phyloP scores from a whole-genome alignment of 2,329 filamentous ascomycete species.

The Talaromyces funiculosus region DNA sequence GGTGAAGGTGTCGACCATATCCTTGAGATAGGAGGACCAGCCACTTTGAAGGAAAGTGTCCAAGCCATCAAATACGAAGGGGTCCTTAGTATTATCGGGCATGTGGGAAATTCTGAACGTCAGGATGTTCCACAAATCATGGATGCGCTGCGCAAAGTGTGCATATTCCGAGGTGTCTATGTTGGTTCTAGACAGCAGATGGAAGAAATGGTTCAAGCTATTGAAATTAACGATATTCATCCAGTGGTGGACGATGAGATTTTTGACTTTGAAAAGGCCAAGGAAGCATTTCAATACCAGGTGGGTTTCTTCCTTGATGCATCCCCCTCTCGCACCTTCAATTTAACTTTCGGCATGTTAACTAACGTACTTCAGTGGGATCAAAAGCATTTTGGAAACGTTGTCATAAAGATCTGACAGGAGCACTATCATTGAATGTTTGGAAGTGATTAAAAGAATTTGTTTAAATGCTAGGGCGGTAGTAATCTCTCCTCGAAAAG shows the following conservation, averaged over 20 bases:
- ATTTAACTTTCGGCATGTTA: conserved; percentile 11
- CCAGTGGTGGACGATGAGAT: conserved; percentile 48
- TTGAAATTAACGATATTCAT: conserved; percentile 55
- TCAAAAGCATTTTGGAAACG: conserved; percentile 53
- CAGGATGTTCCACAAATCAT: conserved; percentile 49
- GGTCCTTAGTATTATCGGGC: conserved; percentile 53
- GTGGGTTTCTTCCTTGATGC: background rate
- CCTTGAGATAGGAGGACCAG: conserved; percentile 60
- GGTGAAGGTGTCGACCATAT: conserved; percentile 57
- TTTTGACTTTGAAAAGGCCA: conserved; percentile 8
- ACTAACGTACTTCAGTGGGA: conserved; percentile 33
- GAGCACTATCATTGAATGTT: background rate
- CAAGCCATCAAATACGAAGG: conserved; percentile 52
- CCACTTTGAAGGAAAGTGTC: conserved; percentile 54
- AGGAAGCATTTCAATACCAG: conserved; percentile 9
- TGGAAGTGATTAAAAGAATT: no score
- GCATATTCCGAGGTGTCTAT: conserved; percentile 53
- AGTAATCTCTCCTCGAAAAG: background rate
- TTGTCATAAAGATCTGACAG: conserved; percentile 43
- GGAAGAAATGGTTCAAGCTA: conserved; percentile 54
- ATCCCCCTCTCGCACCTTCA: background rate
- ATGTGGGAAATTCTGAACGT: conserved; percentile 46
- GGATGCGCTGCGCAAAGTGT: conserved; percentile 46
- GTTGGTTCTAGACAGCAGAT: conserved; percentile 53
- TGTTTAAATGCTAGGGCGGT: no score